phyloP scores from a whole-genome alignment of 2,329 filamentous ascomycete species.

The Camillea tinctor region DNA sequence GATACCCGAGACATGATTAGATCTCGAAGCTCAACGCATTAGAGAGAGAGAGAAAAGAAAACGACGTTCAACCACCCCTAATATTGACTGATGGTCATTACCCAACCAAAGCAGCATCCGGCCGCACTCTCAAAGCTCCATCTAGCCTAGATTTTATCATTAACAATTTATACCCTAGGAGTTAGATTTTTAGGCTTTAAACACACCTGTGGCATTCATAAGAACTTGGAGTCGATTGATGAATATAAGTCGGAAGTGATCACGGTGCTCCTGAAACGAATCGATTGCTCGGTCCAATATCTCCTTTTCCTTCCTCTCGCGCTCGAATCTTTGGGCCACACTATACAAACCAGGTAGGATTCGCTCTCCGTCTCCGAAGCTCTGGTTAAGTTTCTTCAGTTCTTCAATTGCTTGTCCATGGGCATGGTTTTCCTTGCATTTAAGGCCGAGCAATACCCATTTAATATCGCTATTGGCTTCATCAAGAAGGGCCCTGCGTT shows the following conservation, averaged over 20 bases:
- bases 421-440: conserved; percentile 12
- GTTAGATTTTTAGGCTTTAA: background rate
- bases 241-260: background rate
- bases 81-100: too few relatives aligned
- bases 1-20: too few relatives aligned
- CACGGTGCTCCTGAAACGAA: background rate
- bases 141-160: too few relatives aligned
- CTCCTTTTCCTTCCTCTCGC: background rate
- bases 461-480: conserved; percentile 11
- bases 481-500: conserved; percentile 10
- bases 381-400: too few relatives aligned
- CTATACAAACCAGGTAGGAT: too few relatives aligned
- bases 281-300: background rate
- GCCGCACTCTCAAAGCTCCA: background rate
- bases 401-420: conserved; percentile 1
- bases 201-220: background rate
- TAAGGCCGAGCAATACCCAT: conserved; percentile 17
- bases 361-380: too few relatives aligned
- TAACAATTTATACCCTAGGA: too few relatives aligned
- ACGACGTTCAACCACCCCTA: too few relatives aligned
- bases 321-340: too few relatives aligned
- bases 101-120: too few relatives aligned
- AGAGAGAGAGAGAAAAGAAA: too few relatives aligned
- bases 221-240: background rate
- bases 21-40: too few relatives aligned